Evolutionary conservation across 345 rosid genomes (phyloP).

Genomic region (Eutrema yunnanense): DNA sequence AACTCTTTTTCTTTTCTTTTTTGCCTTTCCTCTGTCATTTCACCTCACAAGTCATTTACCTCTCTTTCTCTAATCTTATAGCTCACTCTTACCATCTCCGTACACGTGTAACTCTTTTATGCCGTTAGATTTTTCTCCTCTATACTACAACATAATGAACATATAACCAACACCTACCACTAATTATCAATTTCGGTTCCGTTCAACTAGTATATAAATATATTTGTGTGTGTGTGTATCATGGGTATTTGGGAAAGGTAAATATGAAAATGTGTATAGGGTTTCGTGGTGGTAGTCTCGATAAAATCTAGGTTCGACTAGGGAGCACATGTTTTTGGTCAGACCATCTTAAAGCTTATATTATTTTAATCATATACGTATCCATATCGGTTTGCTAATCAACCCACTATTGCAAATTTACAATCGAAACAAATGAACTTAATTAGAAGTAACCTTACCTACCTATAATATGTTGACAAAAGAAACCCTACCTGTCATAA

Average conservation of each 20-base stretch:
- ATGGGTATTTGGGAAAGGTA: neutral
- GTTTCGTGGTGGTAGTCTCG: slow-evolving; percentile 17
- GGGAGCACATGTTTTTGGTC: slow-evolving; percentile 25
- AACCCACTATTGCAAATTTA: neutral
- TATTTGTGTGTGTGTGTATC: neutral
- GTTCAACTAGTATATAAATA: neutral
- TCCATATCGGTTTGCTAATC: neutral
- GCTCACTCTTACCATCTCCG: neutral
- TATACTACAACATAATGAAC: neutral
- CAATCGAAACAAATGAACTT: neutral
- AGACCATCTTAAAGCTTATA: no score
- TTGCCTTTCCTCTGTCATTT: slow-evolving; percentile 12
- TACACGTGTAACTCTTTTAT: slow-evolving; percentile 1
- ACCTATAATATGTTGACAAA: neutral
- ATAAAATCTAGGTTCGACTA: slow-evolving; percentile 8
- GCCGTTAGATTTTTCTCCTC: slow-evolving; percentile 1
- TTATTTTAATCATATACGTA: neutral
- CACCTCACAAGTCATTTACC: slow-evolving; percentile 11
- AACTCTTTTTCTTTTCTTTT: neutral
- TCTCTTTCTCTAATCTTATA: neutral
- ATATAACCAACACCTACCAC: neutral
- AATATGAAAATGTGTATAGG: slow-evolving; percentile 4
- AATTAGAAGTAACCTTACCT: neutral
- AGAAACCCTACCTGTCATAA: neutral
- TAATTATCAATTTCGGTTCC: neutral